Conservation (phyloP, 768 basidiomycete species). For the Dioszegia aurantiaca region DNA sequence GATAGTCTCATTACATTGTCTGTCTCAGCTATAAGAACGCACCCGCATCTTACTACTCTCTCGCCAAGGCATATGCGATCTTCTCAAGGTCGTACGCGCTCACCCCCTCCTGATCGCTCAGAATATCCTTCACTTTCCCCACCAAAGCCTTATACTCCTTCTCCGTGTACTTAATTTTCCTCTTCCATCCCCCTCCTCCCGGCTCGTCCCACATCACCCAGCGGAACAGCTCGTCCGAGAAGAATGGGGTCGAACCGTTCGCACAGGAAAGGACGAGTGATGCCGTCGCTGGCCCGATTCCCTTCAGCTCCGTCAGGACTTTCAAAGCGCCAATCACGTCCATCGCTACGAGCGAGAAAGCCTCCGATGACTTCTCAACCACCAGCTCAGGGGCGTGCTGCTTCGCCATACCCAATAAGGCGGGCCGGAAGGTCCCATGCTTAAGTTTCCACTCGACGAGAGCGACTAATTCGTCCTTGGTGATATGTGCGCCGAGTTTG, state of each 20-base stretch:
- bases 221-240: conserved; percentile 17
- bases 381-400: conserved; percentile 10
- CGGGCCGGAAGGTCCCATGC: conserved; percentile 20
- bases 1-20: too few relatives aligned
- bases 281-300: conserved; percentile 17
- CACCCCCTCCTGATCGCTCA: conserved; percentile 1
- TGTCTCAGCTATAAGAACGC: too few relatives aligned
- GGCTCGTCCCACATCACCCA: conserved; percentile 21
- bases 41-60: conserved; percentile 10
- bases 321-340: conserved; percentile 4
- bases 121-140: conserved; percentile 6
- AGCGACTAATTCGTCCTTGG: conserved; percentile 14
- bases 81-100: conserved; percentile 9
- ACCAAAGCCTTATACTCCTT: conserved; percentile 14
- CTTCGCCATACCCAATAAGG: conserved; percentile 14
- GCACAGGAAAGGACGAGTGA: conserved; percentile 10
- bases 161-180: conserved; percentile 18
- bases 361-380: background rate
- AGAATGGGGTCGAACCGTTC: conserved; percentile 5
- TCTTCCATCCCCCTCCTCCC: conserved; percentile 10
- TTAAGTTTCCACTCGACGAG: conserved; percentile 21
- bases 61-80: conserved; percentile 12
- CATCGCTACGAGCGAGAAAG: background rate
- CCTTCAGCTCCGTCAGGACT: background rate
- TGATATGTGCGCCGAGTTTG: background rate